Evolutionary conservation across 495 filamentous ascomycete species (phyloP), one percentile per base, ranked within the genome.

Genomic region (Podospora appendiculata): DNA sequence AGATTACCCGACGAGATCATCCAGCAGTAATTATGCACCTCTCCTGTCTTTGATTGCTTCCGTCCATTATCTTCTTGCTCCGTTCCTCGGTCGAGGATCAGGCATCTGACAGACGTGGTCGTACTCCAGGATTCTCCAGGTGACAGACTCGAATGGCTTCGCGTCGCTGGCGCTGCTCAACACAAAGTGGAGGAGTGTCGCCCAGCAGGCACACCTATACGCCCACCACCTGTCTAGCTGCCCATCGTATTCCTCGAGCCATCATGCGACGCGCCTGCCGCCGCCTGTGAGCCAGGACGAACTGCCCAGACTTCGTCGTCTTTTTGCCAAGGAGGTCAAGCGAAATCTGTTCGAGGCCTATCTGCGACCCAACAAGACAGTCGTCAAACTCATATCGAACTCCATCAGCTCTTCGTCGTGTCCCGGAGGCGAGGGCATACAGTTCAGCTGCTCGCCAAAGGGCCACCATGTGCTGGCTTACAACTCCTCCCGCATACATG

Each of bases 401-500:
- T 89, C 87, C 14, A 87, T 89, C 63, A 88, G 86, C 54, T 91
- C 87, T 0, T 87, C 89, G 11, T 87, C 86, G 8, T 85, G 86
- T 51, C 89, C 89, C 0, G 85, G 87, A 6, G 89, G 89, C 17
- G 89, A 94, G 65, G 87, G 88, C 42, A 88, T 94, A 67, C 86
- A 88, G 47, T 94, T 93, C 58, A 79, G 79, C 51, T 82, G 89
- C 51, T 92, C 89, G 13, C 81, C 85, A 8, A 82, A 78, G 55
- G 88, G 87, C 10, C 81, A 83, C 50, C 80, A 83, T 64, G 66
- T 91, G 11, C 74, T 94, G 8, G 89, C 87, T 41, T 84, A 89
- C 56, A 90, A 86, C 62, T 92, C 89, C n/a, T 92, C 89, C 16
- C 76, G 89, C 49, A 90, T 94, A 58, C 81, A 89, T 54, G 81